Base-by-base conservation (phyloP, 2,329 filamentous ascomycete species). In the Penicillium sp. region DNA sequence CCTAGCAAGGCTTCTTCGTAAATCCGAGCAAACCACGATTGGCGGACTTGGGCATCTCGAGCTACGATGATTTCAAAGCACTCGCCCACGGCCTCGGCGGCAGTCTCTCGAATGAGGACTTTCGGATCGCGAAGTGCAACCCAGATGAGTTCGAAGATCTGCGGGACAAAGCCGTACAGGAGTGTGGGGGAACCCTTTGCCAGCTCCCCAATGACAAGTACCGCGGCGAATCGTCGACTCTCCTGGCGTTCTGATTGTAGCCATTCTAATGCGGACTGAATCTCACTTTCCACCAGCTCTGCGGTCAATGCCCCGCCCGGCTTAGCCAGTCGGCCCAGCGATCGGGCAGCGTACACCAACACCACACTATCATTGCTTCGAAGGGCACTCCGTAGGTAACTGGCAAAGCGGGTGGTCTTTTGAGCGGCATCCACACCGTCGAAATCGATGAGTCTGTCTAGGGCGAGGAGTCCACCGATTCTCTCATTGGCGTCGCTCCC, bases 141-240 rank as follows among this genome's bases (percentile, higher is more conserved):
- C 95, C 95, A 98, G 61, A 99, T 91, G 73, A 96, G 89, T 67
- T 97, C 92, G 69, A 99, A 92, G 50, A 99, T 91, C 71, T 95
- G 88, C n/a, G 90, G 88, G 50, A 98, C 93, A 76, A 96, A 98
- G 62, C 90, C 87, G 76, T 97, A 99, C 79, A 99, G 92, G 55
- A 99, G 82, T 0, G 95, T 99, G 4, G 93, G 93, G 3, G 93
- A 96, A 72, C 95, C 96, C 66, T 90, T 87, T 7, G 93, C 92
- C 57, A 99, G 83, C 73, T 99, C 95, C 57, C 93, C 87, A 54
- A 99, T 84, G 31, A 96, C 88, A 24, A 99, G 84, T 8, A 96
- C 93, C 19, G 95, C 93, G 57, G 93, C 93, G 72, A 98, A 97
- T 66, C 95, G 86, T 66, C 93, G 85, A 71, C 93, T 93, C 78